Evolutionary conservation across 768 basidiomycete genomes (phyloP).

Genomic region (Hericium coralloides): DNA sequence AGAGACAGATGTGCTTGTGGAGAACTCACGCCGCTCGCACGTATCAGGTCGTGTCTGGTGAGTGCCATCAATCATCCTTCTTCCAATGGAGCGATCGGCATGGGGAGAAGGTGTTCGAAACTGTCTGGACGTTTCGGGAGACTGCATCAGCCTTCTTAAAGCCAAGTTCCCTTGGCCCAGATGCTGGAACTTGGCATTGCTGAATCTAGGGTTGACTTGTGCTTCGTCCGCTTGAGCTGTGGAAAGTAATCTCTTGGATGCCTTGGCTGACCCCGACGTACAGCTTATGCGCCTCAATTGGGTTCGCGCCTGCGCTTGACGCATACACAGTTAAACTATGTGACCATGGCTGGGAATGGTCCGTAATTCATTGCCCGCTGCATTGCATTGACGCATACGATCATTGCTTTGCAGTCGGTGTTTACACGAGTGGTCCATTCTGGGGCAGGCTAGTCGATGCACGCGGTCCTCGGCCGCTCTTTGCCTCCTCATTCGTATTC

Average conservation of each 20-base stretch:
- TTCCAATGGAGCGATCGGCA: no score
- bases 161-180: background rate
- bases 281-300: conserved; percentile 84
- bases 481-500: conserved; percentile 47
- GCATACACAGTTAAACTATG: conserved; percentile 75
- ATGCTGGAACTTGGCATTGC: background rate
- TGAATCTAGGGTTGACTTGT: background rate
- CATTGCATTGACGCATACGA: background rate
- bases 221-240: background rate
- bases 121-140: background rate
- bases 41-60: conserved; percentile 29
- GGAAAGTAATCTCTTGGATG: background rate
- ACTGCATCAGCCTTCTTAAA: background rate
- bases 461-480: conserved; percentile 60
- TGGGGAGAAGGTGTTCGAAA: background rate
- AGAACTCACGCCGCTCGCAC: background rate
- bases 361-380: conserved; percentile 16
- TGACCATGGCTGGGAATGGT: conserved; percentile 78
- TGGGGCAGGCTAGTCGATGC: conserved; percentile 75
- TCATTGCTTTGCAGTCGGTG: conserved; percentile 44
- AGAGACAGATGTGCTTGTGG: background rate
- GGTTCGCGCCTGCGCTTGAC: conserved; percentile 65
- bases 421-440: conserved; percentile 66
- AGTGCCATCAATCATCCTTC: background rate
- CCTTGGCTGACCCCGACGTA: background rate